Base-by-base conservation (phyloP, 345 rosid species). In the Hypericum perforatum region DNA sequence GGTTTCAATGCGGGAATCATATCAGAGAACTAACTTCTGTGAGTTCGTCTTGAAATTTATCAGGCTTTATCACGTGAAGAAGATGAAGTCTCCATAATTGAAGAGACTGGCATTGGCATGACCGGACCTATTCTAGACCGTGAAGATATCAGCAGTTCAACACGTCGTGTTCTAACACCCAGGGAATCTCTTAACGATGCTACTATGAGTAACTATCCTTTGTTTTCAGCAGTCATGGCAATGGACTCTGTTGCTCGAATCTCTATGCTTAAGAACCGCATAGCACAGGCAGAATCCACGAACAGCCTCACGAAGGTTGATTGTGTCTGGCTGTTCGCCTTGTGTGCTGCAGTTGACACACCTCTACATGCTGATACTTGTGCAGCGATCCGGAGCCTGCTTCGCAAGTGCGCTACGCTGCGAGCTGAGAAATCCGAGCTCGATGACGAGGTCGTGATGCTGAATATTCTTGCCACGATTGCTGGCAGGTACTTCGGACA, bases 401-500 rank as follows among this genome's bases (percentile, higher is more conserved):
- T 88, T 37, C 79, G 95, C 13, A 85, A 85, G 49, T 88, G 98
- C 56, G 89, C 97, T 0, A 77, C 72, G 66, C 52, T 85, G 58
- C 75, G 95, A 59, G 81, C 84, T 7, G 72, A 15, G 22, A 84
- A 80, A 65, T 74, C 73, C 3, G 85, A 79, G 49, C 53, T 71
- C 16, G 91, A 82, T 55, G 89, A 85, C 60, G 95, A 92, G 62
- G 75, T 73, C 10, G 45, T 78, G 14, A 85, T 78, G 91, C 74
- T 85, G 41, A 92, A 83, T 66, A 81, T 92, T 52, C 68, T 92
- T 38, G 83, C 76, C 48, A 81, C 95, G 4, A 77, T 92, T 44
- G 65, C 86, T 0, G 96, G 95, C 59, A 80, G 61, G 69, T 88
- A 66, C 42, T 92, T 88, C 41, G 85, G 95, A 11, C 98, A 88